phyloP scores from a whole-genome alignment of 495 filamentous ascomycete genomes.

The Paragyromitra xinjiangensis region DNA sequence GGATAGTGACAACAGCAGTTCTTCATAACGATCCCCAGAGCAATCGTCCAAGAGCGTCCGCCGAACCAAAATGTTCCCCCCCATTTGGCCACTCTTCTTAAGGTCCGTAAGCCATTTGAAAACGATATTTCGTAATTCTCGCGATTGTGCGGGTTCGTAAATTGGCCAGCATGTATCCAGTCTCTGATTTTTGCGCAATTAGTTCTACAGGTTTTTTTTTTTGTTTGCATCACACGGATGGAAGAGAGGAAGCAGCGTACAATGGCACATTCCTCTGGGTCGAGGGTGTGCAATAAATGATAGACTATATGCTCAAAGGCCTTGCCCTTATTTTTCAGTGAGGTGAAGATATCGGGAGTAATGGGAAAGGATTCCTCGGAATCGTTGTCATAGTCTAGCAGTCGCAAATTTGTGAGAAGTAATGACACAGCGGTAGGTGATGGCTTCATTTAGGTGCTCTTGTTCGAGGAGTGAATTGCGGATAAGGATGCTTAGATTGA shows the following conservation, averaged over 20 bases:
- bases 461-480: conserved; percentile 6
- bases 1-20: conserved; percentile 54
- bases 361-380: conserved; percentile 52
- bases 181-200: conserved; percentile 45
- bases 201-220: conserved; percentile 13
- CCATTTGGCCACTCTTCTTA: conserved; percentile 50
- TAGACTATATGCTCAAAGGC: conserved; percentile 57
- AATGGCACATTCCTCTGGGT: conserved; percentile 54
- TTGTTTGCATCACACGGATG: neutral
- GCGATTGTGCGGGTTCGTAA: conserved; percentile 56
- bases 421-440: conserved; percentile 53
- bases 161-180: conserved; percentile 54
- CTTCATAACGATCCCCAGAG: conserved; percentile 57
- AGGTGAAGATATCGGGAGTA: conserved; percentile 54
- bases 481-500: conserved; percentile 4
- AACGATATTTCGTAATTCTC: conserved; percentile 54
- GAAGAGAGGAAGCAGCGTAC: conserved; percentile 40
- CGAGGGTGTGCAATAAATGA: conserved; percentile 52
- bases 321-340: conserved; percentile 57
- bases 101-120: conserved; percentile 58
- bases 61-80: conserved; percentile 52
- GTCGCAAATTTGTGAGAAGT: conserved; percentile 55
- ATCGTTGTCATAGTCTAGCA: conserved; percentile 50
- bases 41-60: conserved; percentile 56
- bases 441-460: conserved; percentile 51